Percentiles rank a stretch among this genome's conserved stretches.
phyloP scores from a whole-genome alignment of 164 flowering plant species.

The Kalanchoe fedtschenkoi region DNA sequence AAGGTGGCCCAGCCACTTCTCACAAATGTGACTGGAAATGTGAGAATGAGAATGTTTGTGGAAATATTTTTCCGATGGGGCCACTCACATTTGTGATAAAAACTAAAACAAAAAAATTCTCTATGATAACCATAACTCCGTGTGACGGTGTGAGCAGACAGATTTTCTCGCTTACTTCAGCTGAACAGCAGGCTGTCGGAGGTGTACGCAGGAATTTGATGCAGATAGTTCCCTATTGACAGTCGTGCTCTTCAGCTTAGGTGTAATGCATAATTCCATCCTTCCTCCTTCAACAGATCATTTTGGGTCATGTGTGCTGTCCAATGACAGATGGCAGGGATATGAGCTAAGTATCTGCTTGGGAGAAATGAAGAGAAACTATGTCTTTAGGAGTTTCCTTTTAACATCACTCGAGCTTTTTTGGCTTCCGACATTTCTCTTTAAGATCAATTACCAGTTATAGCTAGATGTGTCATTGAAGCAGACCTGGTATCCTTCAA shows the following conservation, averaged over 20 bases:
- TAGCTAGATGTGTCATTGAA: not conserved
- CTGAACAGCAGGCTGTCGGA: conserved; percentile 81
- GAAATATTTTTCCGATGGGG: conserved; percentile 83
- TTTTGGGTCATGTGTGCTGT: conserved; percentile 83
- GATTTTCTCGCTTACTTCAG: conserved; percentile 67
- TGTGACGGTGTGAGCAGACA: conserved; percentile 86
- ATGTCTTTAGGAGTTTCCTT: conserved; percentile 1
- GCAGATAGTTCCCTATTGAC: conserved; percentile 53
- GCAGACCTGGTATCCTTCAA: not conserved
- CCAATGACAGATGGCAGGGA: conserved; percentile 96
- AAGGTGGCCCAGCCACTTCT: conserved; percentile 49
- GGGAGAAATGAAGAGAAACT: conserved; percentile 8
- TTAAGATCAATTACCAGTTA: not conserved
- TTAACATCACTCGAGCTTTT: not conserved
- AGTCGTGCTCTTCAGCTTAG: conserved; percentile 79
- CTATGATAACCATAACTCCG: conserved; percentile 87
- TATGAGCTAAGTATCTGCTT: conserved; percentile 38
- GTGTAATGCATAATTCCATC: conserved; percentile 58
- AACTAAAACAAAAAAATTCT: conserved; percentile 94
- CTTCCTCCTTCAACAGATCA: conserved; percentile 94
- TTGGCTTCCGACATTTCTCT: not conserved
- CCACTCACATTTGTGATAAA: conserved; percentile 95
- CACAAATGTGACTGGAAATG: conserved; percentile 96
- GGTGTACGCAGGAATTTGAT: conserved; percentile 92
- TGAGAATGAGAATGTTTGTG: conserved; percentile 81